Percentiles rank a stretch among this genome's conserved stretches.
phyloP scores from a whole-genome alignment of 1,139 yeast genomes.

The Yamadazyma aaseri region DNA sequence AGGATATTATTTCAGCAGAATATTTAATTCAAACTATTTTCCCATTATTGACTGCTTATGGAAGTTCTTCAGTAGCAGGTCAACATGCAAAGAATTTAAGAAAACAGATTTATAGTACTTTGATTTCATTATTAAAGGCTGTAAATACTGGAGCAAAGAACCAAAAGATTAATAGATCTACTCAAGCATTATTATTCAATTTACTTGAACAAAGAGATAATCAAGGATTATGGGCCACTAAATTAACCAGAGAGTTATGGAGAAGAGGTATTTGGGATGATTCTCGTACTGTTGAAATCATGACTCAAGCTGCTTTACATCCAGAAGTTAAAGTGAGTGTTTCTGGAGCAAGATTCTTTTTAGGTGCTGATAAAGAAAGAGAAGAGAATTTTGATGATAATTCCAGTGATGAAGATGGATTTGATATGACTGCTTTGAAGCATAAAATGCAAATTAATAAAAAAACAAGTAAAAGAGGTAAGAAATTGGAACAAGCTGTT shows the following conservation, averaged over 20 bases:
- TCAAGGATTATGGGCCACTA: conserved; percentile 95
- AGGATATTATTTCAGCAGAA: conserved; percentile 78
- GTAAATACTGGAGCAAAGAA: conserved; percentile 84
- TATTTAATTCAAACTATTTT: conserved; percentile 79
- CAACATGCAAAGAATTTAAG: conserved; percentile 83
- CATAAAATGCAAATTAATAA: conserved; percentile 85
- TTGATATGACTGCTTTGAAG: conserved; percentile 66
- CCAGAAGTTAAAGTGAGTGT: conserved; percentile 83
- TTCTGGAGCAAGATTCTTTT: conserved; percentile 86
- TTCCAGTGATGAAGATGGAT: conserved; percentile 65
- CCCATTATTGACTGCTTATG: conserved; percentile 68
- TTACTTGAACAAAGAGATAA: conserved; percentile 74
- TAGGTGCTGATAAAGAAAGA: conserved; percentile 94
- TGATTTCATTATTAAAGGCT: conserved; percentile 73
- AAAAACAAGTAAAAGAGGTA: conserved; percentile 75
- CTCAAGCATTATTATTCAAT: conserved; percentile 89
- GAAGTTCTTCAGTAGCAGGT: conserved; percentile 40
- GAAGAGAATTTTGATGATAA: conserved; percentile 78
- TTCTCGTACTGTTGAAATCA: conserved; percentile 89
- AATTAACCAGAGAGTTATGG: conserved; percentile 93
- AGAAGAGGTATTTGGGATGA: conserved; percentile 98
- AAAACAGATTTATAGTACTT: conserved; percentile 75
- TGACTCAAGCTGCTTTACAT: conserved; percentile 93
- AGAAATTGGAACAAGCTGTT: conserved; percentile 71
- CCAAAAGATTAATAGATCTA: conserved; percentile 81